Conservation (phyloP, 2,329 filamentous ascomycete species). For the Neofusicoccum umdonicola region DNA sequence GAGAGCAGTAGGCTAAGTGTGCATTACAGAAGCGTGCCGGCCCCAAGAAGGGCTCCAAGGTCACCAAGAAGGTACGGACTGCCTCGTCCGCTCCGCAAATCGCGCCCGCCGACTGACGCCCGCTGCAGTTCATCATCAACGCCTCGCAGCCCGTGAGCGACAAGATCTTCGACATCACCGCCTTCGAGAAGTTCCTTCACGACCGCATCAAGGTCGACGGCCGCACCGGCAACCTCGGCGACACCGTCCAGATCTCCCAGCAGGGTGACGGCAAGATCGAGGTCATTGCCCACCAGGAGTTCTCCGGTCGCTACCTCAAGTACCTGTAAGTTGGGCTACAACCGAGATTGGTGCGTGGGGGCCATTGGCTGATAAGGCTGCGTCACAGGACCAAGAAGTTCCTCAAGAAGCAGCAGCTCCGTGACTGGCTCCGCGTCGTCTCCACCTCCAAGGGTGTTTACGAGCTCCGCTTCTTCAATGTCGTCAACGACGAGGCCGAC, state of each 20-base stretch:
- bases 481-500: constrained; percentile 95
- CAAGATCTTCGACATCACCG: constrained; percentile 99
- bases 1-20: constrained; percentile 93
- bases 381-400: constrained; percentile 93
- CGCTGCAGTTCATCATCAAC: constrained; percentile 90
- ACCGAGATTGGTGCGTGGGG: no score
- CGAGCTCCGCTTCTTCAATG: constrained; percentile 99
- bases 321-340: constrained; percentile 72
- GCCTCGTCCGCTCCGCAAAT: not conserved
- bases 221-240: constrained; percentile 96
- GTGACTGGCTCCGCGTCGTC: constrained; percentile 99
- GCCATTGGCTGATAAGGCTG: constrained; percentile 18
- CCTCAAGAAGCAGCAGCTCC: constrained; percentile 99
- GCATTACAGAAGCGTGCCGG: constrained; percentile 56
- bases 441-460: constrained; percentile 97
- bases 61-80: constrained; percentile 74
- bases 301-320: constrained; percentile 99
- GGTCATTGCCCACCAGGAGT: constrained; percentile 94
- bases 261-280: constrained; percentile 96
- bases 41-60: constrained; percentile 61
- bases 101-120: not conserved
- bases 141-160: constrained; percentile 95
- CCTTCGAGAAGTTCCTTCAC: constrained; percentile 99
- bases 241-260: constrained; percentile 86
- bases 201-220: constrained; percentile 99